Base-by-base conservation (phyloP, 2,329 filamentous ascomycete genomes). In the Aspergillus fructus region DNA sequence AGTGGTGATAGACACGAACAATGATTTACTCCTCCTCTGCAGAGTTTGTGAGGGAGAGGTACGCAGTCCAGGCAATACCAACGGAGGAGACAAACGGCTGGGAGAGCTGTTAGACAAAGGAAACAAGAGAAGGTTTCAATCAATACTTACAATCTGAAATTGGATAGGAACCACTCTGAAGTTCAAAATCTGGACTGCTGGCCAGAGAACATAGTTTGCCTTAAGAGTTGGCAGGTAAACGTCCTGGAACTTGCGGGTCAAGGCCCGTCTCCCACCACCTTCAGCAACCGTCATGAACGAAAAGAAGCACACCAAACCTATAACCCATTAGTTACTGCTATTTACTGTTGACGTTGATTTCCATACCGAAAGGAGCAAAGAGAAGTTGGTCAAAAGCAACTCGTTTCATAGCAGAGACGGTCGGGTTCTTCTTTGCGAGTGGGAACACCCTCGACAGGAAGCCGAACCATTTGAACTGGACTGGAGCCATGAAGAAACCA, bases 31-130 rank as follows among this genome's bases (percentile, higher is more conserved):
- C 81, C 53, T 93, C 89, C 59, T 96, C 91, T 3, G 91, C 82
- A 5, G 92, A 88, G 77, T 97, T 97, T 60, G 89, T 90, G 51
- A 99, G 83, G 3, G 93, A 97, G 11, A 99, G 85, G 75, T 97
- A 99, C 19, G 93, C 93, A 11, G 94, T 97, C 94, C 93, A 97
- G 34, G 92, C 92, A 68, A 97, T 97, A 82, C 93, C 93, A 55
- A 99, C 78, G 8, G 91, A 96, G 15, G 93, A 97, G 8, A 97
- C 93, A 71, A 99, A 97, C 1, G 93, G 93, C 93, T 96, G 68
- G 43, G 34, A 5, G 15, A 42, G 19, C 34, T 13, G 48, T 49
- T 49, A 48, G 27, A 9, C 43, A 41, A n/a, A 4, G 30, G n/a
- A 24, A 27, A n/a, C 3, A 51, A 12, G 12, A n/a, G 23, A 24